Base-by-base conservation (phyloP, 495 filamentous ascomycete species). In the Aspergillus sparsus region DNA sequence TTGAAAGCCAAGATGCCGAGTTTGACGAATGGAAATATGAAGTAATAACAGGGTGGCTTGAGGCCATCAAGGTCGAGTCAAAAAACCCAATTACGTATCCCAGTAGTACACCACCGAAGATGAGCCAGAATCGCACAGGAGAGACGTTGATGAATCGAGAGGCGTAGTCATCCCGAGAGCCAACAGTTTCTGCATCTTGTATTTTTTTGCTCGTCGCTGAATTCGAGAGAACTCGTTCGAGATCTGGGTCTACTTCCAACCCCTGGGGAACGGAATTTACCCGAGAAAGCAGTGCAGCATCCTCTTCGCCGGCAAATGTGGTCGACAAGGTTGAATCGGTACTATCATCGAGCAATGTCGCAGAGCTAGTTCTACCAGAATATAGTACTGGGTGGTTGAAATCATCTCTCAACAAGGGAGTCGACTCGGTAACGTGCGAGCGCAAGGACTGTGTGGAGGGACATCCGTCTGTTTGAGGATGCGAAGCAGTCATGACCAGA, bases 51-150 rank as follows among this genome's bases (percentile, higher is more conserved):
- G 89, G 90, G 70, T 93, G 89, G 46, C 82, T 88, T 2, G 88
- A 90, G 0, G 89, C 88, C 88, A 93, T 92, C 64, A 92, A 80
- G 7, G 89, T 92, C 32, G 81, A 80, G 74, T 93, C 90, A 68
- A 92, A 92, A 62, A 79, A 82, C 1, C 80, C 82, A 55, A 85
- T 79, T 64, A 79, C 64, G 60, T 81, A 82, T 2, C 75, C 76
- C 35, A 79, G 54, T 57, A 81, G 60, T 36, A 84, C 68, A 5
- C 78, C 80, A 7, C 67, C 55, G 64, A 83, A 85, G 16, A 85
- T 83, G 10, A 82, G 57, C 76, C 82, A 82, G 63, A 86, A 86
- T 51, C 71, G 63, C 7, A 65, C 62, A 0, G 76, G 75, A 1
- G 77, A 77, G 12, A 82, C 75, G 49, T 79, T 76, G 47, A 78